Percentiles rank a stretch among this genome's conserved stretches.
Conservation (phyloP, 1,284 basidiomycete species). For the Malassezia restricta region DNA sequence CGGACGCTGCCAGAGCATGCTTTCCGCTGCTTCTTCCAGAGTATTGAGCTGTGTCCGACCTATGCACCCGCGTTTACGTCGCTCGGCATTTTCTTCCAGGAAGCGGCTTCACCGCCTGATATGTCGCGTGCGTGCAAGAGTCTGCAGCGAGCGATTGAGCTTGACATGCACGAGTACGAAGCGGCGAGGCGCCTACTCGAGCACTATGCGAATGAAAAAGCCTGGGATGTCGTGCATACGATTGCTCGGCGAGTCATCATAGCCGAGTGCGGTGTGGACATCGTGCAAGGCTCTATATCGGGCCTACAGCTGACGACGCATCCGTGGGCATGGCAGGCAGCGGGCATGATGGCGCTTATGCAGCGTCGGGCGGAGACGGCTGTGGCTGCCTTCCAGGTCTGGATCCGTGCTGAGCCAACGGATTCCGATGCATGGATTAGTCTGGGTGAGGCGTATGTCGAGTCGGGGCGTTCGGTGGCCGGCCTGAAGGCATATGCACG, state of each 20-base stretch:
- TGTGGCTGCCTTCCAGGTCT: conserved; percentile 75
- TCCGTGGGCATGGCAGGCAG: conserved; percentile 96
- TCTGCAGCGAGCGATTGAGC: conserved; percentile 96
- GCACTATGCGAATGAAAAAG: conserved; percentile 79
- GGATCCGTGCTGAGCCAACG: conserved; percentile 65
- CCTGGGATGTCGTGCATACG: conserved; percentile 91
- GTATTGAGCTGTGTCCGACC: conserved; percentile 63
- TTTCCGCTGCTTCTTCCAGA: conserved; percentile 61
- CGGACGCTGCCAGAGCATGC: conserved; percentile 29
- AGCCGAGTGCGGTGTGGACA: conserved; percentile 50
- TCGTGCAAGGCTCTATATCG: conserved; percentile 12
- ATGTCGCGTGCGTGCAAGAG: conserved; percentile 78
- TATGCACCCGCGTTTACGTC: conserved; percentile 89
- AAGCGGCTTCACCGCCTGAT: conserved; percentile 62
- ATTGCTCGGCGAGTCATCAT: conserved; percentile 83
- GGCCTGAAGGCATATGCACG: conserved; percentile 73
- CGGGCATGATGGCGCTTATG: conserved; percentile 76
- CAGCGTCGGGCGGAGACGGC: conserved; percentile 64
- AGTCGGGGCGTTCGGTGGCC: conserved; percentile 73
- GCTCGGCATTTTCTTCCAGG: conserved; percentile 77
- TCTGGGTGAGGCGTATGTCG: conserved; percentile 81
- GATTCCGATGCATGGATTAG: conserved; percentile 75
- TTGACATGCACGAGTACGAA: conserved; percentile 74
- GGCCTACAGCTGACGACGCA: conserved; percentile 53
- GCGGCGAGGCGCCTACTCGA: conserved; percentile 73